phyloP scores from a whole-genome alignment of 768 basidiomycete species.

The Agrocybe chaxingu region DNA sequence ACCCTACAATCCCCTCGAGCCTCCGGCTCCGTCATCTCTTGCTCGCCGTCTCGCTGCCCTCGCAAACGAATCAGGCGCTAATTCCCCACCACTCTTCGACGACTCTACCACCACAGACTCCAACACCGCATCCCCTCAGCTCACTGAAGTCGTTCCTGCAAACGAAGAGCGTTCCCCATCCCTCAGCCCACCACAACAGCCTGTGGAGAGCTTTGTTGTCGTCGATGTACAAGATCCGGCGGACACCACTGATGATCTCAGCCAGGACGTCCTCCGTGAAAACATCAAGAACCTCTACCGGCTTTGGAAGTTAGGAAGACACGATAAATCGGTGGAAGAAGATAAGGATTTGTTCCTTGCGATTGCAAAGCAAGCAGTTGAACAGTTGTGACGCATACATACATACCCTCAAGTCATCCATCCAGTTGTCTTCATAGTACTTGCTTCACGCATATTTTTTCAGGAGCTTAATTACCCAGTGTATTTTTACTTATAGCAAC shows the following conservation, averaged over 20 bases:
- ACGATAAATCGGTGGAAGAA: slow-evolving; percentile 9
- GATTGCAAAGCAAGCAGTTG: slow-evolving; percentile 32
- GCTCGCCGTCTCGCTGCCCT: slow-evolving; percentile 37
- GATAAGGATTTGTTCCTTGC: slow-evolving; percentile 35
- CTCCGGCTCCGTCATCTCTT: slow-evolving; percentile 39
- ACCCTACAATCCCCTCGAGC: slow-evolving; percentile 36
- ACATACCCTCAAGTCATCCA: neutral
- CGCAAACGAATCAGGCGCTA: slow-evolving; percentile 17
- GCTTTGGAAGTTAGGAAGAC: slow-evolving; percentile 50
- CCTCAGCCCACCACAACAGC: slow-evolving; percentile 1
- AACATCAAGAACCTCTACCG: slow-evolving; percentile 54
- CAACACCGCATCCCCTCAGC: slow-evolving; percentile 12
- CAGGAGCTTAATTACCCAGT: neutral
- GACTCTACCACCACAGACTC: slow-evolving; percentile 14
- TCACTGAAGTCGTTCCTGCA: slow-evolving; percentile 6
- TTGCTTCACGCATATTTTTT: neutral
- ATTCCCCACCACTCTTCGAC: slow-evolving; percentile 16
- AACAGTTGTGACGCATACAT: slow-evolving; percentile 15
- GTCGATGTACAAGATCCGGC: slow-evolving; percentile 2
- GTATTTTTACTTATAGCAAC: neutral
- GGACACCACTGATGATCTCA: slow-evolving; percentile 8
- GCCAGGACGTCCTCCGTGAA: slow-evolving; percentile 43
- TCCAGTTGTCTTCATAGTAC: neutral
- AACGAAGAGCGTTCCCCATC: slow-evolving; percentile 10
- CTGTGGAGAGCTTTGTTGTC: slow-evolving; percentile 8